phyloP scores from a whole-genome alignment of 2,329 filamentous ascomycete species.

The Bipolaris oryzae region DNA sequence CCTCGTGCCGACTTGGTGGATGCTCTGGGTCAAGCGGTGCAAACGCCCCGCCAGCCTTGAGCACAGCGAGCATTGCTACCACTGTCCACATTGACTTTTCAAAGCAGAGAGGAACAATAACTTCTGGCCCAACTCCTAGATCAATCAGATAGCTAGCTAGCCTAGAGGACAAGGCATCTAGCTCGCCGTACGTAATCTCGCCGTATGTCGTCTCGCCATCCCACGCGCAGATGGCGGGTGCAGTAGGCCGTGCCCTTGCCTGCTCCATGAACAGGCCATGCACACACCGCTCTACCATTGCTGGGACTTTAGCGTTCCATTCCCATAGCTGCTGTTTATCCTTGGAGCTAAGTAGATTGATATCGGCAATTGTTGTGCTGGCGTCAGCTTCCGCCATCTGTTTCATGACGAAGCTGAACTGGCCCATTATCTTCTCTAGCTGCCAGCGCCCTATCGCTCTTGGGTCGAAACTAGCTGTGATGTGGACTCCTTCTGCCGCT shows the following conservation, averaged over 20 bases:
- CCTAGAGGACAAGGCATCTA: not conserved
- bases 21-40: not conserved
- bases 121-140: not conserved
- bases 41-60: constrained; percentile 48
- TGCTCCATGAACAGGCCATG: constrained; percentile 12
- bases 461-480: constrained; percentile 19
- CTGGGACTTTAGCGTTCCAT: not conserved
- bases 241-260: not conserved
- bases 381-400: constrained; percentile 7
- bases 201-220: constrained; percentile 18
- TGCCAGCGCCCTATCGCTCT: constrained; percentile 11
- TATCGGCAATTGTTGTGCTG: no score
- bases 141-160: not conserved
- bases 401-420: constrained; percentile 21
- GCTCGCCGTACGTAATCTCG: constrained; percentile 10
- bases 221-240: constrained; percentile 11
- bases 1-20: constrained; percentile 27
- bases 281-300: constrained; percentile 7
- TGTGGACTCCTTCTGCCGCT: constrained; percentile 16
- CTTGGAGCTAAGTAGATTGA: no score
- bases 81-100: constrained; percentile 30
- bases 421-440: constrained; percentile 14
- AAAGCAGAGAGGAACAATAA: constrained; percentile 32
- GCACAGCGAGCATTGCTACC: constrained; percentile 49
- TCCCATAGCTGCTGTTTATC: not conserved